These are phyloP conservation scores for Penicillium mononematosum DNA, from an alignment of 495 filamentous ascomycete genomes.

Conservation along the genomic window DNA sequence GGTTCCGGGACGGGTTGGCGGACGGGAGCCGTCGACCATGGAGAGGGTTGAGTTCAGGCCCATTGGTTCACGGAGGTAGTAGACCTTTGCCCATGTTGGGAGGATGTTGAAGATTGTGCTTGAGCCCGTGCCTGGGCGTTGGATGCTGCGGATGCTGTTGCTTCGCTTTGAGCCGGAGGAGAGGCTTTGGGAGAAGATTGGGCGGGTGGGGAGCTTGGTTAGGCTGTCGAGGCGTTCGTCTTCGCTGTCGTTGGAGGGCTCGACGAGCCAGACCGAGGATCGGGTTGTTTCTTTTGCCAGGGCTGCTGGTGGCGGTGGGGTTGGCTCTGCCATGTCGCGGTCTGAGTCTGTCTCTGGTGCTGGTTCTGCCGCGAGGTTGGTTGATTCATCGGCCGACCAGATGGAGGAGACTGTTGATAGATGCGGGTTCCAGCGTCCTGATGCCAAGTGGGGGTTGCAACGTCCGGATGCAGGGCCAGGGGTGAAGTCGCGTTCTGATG, in stretches of 20 bases:
- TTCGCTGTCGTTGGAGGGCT: conserved; percentile 34
- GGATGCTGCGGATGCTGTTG: conserved; percentile 38
- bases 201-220: conserved; percentile 42
- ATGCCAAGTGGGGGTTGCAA: conserved; percentile 68
- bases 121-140: conserved; percentile 43
- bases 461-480: conserved; percentile 45
- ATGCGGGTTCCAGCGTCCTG: conserved; percentile 67
- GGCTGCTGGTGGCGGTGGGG: conserved; percentile 25
- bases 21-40: conserved; percentile 35
- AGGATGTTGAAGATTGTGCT: conserved; percentile 56
- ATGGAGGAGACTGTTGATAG: conserved; percentile 72
- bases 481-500: conserved; percentile 29
- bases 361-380: conserved; percentile 17
- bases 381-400: conserved; percentile 46
- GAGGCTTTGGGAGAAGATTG: conserved; percentile 33
- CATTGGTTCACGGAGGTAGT: conserved; percentile 44
- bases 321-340: conserved; percentile 17
- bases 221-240: conserved; percentile 43
- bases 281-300: conserved; percentile 32
- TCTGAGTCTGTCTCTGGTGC: conserved; percentile 15
- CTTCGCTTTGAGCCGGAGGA: conserved; percentile 41
- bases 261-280: conserved; percentile 49
- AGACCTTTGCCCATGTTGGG: conserved; percentile 47
- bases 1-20: conserved; percentile 32
- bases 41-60: conserved; percentile 34